Evolutionary conservation across 1,284 basidiomycete genomes (phyloP), one percentile per base, ranked within the genome.

Genomic region (Papiliotrema fonsecae): DNA sequence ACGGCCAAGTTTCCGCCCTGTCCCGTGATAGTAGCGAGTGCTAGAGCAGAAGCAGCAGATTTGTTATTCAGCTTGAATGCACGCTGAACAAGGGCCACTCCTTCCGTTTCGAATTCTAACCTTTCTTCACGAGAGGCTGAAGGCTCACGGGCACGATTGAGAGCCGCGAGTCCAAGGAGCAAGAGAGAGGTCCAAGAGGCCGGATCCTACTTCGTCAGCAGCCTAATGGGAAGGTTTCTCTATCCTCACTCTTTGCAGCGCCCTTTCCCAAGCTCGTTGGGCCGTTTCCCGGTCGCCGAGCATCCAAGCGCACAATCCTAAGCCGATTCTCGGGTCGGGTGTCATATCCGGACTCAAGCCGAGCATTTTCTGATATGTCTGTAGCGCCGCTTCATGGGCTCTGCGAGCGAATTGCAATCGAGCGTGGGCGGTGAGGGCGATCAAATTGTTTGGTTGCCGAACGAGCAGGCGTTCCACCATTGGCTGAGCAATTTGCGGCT

Each of bases 301-400:
- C 10, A 86, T 81, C 87, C 88, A 96, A 18, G 90, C 78, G 70
- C 92, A 94, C 7, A 96, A 75, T 9, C 93, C 93, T 32, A 97
- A 88, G 16, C 92, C 92, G 56, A 96, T 87, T 14, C 92, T 81
- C 26, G 92, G 92, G 69, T 97, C 92, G 0, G 92, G 93, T 21
- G 79, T 75, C 71, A 86, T 87, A 13, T 79, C 73, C 0, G 92
- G 90, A 45, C 82, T 83, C 38, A 88, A 78, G 37, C 79, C 76
- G 14, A 97, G 78, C 13, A 92, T 83, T 49, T 84, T 82, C 67
- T 94, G 92, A 69, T 94, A 96, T 2, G 84, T 69, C 56, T 84
- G 82, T 18, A 96, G 78, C 0, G 92, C 84, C 42, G 84, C 82
- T n/a, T 81, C 77, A 61, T 82, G 88, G 54, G 85, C 82, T 41